These are phyloP conservation scores for Naegleria fowleri DNA, from an alignment of 208 protist genomes.

Conservation along the genomic window DNA sequence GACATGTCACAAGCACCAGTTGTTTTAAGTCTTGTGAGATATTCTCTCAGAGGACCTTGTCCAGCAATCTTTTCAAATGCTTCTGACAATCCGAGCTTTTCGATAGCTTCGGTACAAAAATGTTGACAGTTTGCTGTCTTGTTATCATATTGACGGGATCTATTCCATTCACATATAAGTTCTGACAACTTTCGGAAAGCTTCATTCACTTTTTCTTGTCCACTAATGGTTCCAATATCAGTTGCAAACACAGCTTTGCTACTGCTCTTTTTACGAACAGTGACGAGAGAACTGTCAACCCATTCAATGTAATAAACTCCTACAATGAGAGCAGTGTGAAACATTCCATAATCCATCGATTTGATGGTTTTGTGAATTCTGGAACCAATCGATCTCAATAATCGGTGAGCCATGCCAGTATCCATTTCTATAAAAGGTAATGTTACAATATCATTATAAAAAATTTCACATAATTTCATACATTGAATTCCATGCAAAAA, in stretches of 20 bases:
- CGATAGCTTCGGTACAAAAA: neutral
- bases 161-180: neutral
- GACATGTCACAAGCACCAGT: neutral
- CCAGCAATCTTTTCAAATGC: neutral
- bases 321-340: neutral
- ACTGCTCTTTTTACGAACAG: neutral
- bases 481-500: no score
- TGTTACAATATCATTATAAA: no score
- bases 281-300: neutral
- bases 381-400: neutral
- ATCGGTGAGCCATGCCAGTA: neutral
- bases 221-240: neutral
- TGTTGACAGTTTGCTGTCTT: constrained; percentile 6
- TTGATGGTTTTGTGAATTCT: constrained; percentile 10
- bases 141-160: neutral
- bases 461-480: no score
- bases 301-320: neutral
- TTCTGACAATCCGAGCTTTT: neutral
- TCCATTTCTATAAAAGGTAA: no score
- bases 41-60: neutral
- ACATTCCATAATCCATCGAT: constrained; percentile 6
- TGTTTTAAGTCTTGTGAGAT: neutral
- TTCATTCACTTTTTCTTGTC: neutral
- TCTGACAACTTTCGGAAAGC: neutral
- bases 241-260: neutral